These are phyloP conservation scores for Anisodus acutangulus DNA, from an alignment of 257 asterid genomes.

Conservation along the genomic window DNA sequence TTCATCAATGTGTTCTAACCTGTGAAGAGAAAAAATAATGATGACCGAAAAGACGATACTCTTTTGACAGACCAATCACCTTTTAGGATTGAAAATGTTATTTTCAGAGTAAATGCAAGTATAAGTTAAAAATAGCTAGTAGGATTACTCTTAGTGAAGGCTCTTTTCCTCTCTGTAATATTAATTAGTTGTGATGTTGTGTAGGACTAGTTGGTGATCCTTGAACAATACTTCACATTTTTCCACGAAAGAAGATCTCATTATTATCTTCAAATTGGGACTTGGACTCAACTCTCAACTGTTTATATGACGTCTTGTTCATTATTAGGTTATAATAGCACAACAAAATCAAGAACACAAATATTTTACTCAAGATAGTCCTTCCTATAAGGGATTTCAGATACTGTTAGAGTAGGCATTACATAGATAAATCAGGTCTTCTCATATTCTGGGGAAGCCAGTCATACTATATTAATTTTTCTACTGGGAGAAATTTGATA, in stretches of 20 bases:
- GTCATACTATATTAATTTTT: neutral
- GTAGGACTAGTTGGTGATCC: neutral
- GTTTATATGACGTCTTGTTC: neutral
- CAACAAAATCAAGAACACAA: neutral
- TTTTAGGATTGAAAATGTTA: neutral
- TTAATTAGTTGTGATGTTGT: neutral
- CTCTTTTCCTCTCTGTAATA: neutral
- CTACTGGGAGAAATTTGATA: neutral
- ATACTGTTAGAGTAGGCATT: neutral
- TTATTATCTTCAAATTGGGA: neutral
- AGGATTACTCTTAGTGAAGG: neutral
- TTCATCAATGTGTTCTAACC: constrained; percentile 92
- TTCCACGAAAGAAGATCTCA: neutral
- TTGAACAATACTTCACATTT: constrained; percentile 13
- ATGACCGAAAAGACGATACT: neutral
- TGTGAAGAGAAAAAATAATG: constrained; percentile 39
- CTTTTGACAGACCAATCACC: neutral
- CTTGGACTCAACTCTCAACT: neutral
- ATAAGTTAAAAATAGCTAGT: neutral
- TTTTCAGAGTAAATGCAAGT: neutral
- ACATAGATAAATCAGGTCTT: neutral
- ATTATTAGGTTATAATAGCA: neutral
- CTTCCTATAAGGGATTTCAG: neutral
- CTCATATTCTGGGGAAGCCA: neutral
- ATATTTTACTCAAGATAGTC: neutral